phyloP scores from a whole-genome alignment of 2,329 filamentous ascomycete genomes.

The Emergomyces pasteurianus region DNA sequence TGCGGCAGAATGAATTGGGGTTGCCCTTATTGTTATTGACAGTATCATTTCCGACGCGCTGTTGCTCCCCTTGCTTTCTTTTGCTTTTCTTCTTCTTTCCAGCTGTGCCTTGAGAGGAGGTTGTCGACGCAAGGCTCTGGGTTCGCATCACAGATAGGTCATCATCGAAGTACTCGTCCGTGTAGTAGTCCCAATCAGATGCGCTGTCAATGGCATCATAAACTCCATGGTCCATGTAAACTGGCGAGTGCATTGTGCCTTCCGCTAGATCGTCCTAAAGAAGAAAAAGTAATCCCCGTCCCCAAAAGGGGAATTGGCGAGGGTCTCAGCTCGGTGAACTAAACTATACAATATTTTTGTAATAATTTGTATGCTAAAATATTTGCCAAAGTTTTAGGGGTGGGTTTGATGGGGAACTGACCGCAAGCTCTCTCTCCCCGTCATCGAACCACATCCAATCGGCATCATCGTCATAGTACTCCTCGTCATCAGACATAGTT shows the following conservation, averaged over 20 bases:
- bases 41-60: not conserved
- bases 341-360: not conserved
- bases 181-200: slow-evolving; percentile 20
- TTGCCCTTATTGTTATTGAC: not conserved
- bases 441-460: slow-evolving; percentile 9
- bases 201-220: slow-evolving; percentile 19
- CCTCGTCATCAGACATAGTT: slow-evolving; percentile 15
- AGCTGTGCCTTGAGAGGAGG: not conserved
- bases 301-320: not conserved
- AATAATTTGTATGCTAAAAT: too few relatives aligned
- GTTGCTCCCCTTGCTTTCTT: not conserved
- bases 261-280: slow-evolving; percentile 22
- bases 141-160: slow-evolving; percentile 5
- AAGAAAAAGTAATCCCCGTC: not conserved
- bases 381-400: too few relatives aligned
- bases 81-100: not conserved
- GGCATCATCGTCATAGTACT: slow-evolving; percentile 10
- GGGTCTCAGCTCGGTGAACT: not conserved
- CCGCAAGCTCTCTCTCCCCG: slow-evolving; percentile 6
- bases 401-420: not conserved
- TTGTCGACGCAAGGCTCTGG: not conserved
- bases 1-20: slow-evolving; percentile 22
- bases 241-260: slow-evolving; percentile 19
- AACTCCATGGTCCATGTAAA: slow-evolving; percentile 19
- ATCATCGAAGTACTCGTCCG: slow-evolving; percentile 18